Percentiles rank a stretch among this genome's conserved stretches.
Evolutionary conservation across 306 rosid species (phyloP).

Genomic region (Begonia loranthoides): DNA sequence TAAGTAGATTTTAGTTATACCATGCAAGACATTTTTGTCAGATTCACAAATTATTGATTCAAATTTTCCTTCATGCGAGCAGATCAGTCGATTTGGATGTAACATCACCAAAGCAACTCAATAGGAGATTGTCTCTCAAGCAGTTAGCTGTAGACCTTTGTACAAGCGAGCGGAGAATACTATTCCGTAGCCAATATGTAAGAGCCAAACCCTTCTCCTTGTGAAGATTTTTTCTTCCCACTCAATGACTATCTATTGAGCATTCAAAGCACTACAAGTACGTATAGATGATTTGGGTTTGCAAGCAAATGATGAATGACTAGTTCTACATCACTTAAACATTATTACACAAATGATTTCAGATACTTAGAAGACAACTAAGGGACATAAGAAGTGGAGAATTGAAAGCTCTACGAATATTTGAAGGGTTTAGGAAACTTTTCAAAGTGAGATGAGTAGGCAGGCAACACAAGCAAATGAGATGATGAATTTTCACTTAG

Average conservation of each 20-base stretch:
- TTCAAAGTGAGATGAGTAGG: constrained; percentile 16
- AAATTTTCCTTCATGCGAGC: constrained; percentile 44
- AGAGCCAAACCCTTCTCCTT: constrained; percentile 11
- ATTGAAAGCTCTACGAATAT: constrained; percentile 57
- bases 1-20: no score
- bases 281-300: background rate
- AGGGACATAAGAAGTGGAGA: constrained; percentile 79
- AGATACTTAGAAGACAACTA: constrained; percentile 71
- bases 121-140: constrained; percentile 70
- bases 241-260: background rate
- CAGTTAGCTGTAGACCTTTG: constrained; percentile 86
- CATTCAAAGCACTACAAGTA: background rate
- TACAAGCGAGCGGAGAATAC: constrained; percentile 68
- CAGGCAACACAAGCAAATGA: no score
- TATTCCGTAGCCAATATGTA: constrained; percentile 87
- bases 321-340: background rate
- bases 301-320: background rate
- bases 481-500: no score
- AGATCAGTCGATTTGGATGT: constrained; percentile 89
- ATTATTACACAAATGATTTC: constrained; percentile 15
- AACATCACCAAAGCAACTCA: constrained; percentile 86
- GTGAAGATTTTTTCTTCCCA: constrained; percentile 4
- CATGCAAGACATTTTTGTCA: background rate
- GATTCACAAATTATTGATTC: background rate
- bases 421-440: constrained; percentile 55